Base-by-base conservation (phyloP, 139 green algal genomes). In the Chlorella ohadii region DNA sequence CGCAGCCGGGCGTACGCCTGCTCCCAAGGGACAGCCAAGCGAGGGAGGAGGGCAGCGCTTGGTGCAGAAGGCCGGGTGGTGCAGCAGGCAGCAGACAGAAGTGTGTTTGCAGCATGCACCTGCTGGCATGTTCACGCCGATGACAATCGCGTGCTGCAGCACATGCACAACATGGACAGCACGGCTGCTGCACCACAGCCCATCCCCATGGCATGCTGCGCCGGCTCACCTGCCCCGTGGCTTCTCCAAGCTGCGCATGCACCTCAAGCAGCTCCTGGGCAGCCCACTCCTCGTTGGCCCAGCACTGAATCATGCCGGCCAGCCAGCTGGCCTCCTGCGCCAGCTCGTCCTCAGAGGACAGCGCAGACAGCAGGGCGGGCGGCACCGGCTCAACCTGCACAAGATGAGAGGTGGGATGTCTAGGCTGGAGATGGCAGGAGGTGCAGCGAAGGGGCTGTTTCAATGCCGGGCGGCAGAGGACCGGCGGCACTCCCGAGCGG, bases 281-380 rank as follows among this genome's bases (percentile, higher is more conserved):
- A 7, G 78, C 77, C 90, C 90, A 93, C 67, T 93, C 90, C 41
- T 93, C 90, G 65, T 93, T 79, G 17, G 90, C 76, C 90, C 90
- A 93, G 65, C 76, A 85, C 3, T 39, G 4, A 9, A 87, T 68
- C 76, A 88, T 84, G 33, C 11, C 47, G 1, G 65, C 16, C 41
- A 88, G 15, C 84, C 84, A 88, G 5, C 5, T 27, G 0, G 57
- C 63, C 74, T 88, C 84, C 16, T 55, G 31, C 27, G 33, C 11
- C 25, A 88, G 25, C 31, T 73, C 64, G 7, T 73, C 79, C 2
- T 68, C 47, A 31, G 31, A 68, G n/a, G 65, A 31, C 20, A 77
- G 9, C 64, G 28, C 23, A 5, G 64, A 66, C 41, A 84, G 78
- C 64, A 66, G 27, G n/a, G 65, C 65, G 16, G 78, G 64, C 20